Conservation (phyloP, 2,329 filamentous ascomycete genomes). For the Aspergillus uvarum region DNA sequence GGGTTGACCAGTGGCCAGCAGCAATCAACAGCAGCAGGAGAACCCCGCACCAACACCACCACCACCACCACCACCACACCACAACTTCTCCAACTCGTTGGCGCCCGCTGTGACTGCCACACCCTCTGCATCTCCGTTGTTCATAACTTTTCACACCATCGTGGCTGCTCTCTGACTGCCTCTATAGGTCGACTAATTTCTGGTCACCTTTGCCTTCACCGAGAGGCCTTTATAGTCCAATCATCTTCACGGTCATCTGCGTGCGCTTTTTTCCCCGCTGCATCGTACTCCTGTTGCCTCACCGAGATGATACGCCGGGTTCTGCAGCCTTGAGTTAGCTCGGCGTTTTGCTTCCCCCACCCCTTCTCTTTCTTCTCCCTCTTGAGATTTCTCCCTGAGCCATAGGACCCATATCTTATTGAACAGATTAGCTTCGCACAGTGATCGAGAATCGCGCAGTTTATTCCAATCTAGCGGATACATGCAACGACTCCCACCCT, state of each 20-base stretch:
- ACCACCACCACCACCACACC: conserved; percentile 6
- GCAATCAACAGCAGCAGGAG: neutral
- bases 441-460: neutral
- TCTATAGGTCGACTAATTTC: conserved; percentile 9
- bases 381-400: neutral
- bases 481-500: neutral
- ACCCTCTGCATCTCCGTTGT: neutral
- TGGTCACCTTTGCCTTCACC: conserved; percentile 15
- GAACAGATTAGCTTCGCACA: conserved; percentile 9
- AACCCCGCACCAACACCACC: conserved; percentile 20
- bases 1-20: conserved; percentile 1
- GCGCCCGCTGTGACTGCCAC: conserved; percentile 12
- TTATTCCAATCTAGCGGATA: neutral
- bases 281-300: conserved; percentile 16
- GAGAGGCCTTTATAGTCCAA: conserved; percentile 15
- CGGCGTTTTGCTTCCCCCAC: conserved; percentile 1
- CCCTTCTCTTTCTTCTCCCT: conserved; percentile 4
- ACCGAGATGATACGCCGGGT: conserved; percentile 20
- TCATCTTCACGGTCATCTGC: conserved; percentile 5
- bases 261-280: conserved; percentile 5
- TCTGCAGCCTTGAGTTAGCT: conserved; percentile 20
- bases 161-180: neutral
- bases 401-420: too few species aligned
- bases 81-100: neutral
- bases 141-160: conserved; percentile 9